Evolutionary conservation across 192 early-diverging fungal species (phyloP), one percentile per base, ranked within the genome.

Genomic region (Coemansia sp.): DNA sequence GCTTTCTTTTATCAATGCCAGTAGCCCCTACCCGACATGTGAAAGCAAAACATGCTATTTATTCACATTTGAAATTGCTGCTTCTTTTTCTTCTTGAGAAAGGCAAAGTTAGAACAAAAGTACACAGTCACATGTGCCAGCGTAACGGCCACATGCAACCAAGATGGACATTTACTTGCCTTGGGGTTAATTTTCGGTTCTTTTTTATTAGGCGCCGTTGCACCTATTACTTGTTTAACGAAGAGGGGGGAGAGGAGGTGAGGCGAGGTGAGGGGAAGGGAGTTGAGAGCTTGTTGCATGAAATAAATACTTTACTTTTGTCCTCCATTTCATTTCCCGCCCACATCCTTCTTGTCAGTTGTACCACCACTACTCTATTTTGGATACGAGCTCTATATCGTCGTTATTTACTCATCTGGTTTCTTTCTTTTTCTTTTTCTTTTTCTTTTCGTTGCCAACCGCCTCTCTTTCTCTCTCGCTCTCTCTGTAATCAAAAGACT

Each of bases 121-220:
- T 8, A 20, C 51, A 20, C 51, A 54, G 57, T 59, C 57, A 59
- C 57, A 39, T 59, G 57, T 14, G 39, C 39, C 39, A 40, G 39
- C 37, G 57, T 10, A 59, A 59, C 13, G 57, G n/a, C 57, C 57
- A 59, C 57, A 41, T 59, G 57, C 57, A 59, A 38, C 9, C 39
- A 39, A 59, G n/a, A 59, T 59, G 32, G 57, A 25, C 11, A 40
- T 59, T 41, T 59, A 59, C 57, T 59, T 59, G 57, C 11, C 57
- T 63, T 38, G 32, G 7, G 51, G n/a, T 43, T 49, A 38, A 42
- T 65, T 65, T 65, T 38, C 50, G 39, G 19, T 9, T 9, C 53
- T 57, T 49, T 65, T 19, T 14, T 65, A n/a, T 65, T 54, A 22
- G 10, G n/a, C 49, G 49, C 49, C 16, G 25, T 25, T 25, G 25